phyloP scores from a whole-genome alignment of 1,139 yeast genomes.

The Saccharomyces hybrid region DNA sequence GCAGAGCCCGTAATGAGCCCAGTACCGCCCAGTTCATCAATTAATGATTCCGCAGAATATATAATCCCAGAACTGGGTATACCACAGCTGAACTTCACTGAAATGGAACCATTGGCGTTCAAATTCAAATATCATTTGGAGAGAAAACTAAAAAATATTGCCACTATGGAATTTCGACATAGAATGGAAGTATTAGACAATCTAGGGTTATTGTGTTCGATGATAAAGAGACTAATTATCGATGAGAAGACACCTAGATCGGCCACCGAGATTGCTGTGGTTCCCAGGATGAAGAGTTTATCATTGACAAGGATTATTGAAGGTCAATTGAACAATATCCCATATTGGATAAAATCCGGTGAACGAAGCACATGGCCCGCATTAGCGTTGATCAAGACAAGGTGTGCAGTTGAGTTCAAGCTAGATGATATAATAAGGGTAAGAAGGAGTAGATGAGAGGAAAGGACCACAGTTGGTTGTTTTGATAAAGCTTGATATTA shows the following conservation, averaged over 20 bases:
- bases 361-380: slow-evolving; percentile 93
- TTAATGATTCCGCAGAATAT: slow-evolving; percentile 16
- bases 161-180: slow-evolving; percentile 70
- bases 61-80: slow-evolving; percentile 21
- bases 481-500: background rate
- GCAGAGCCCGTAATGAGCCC: background rate
- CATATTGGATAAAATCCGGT: slow-evolving; percentile 86
- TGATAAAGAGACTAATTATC: slow-evolving; percentile 67
- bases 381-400: slow-evolving; percentile 73
- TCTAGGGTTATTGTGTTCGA: slow-evolving; percentile 64
- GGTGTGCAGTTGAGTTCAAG: slow-evolving; percentile 86
- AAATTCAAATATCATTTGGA: slow-evolving; percentile 38
- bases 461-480: background rate
- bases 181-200: slow-evolving; percentile 73
- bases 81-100: slow-evolving; percentile 29
- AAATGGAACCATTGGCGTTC: slow-evolving; percentile 41
- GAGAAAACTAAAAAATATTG: slow-evolving; percentile 34
- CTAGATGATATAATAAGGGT: slow-evolving; percentile 49
- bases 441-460: slow-evolving; percentile 34
- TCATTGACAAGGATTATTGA: slow-evolving; percentile 58
- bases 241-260: slow-evolving; percentile 81
- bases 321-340: slow-evolving; percentile 58
- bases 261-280: slow-evolving; percentile 76
- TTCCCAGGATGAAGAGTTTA: slow-evolving; percentile 72
- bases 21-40: background rate